Evolutionary conservation across 2,329 filamentous ascomycete genomes (phyloP), one percentile per base, ranked within the genome.

Genomic region (Magnaporthiopsis rhizophila): DNA sequence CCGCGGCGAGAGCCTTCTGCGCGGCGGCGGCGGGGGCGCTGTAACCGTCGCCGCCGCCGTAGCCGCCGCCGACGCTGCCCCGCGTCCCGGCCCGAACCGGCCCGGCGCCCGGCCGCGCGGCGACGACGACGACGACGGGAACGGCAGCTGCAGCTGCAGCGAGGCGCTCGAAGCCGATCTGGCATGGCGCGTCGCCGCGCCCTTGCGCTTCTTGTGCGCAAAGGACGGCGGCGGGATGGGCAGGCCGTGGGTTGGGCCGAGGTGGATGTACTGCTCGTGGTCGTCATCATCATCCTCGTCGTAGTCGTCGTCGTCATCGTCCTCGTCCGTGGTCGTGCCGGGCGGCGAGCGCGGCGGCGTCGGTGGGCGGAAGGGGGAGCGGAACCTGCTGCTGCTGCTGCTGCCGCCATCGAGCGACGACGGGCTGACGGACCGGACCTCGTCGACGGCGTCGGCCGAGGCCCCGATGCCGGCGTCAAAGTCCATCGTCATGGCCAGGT

Each of bases 391-490:
- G n/a, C n/a, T n/a, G n/a, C 3, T 60, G 26, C 15, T 53, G 53
- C 32, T 63, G 21, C 84, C 79, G 3, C 81, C 81, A 30, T 79
- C 80, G 38, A 86, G 80, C 36, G 77, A 82, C 0, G 83, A 86
- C 2, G 83, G 83, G 69, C 83, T 85, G 65, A 86, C 79, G 68
- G 80, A 85, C 66, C 83, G 79, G 63, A 85, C 75, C 57, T 80
- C 76, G 21, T 79, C 77, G 34, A 74, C 71, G 3, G 80, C 79
- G 4, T 76, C 76, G 30, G 30, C 13, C 13, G 74, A 78, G 64
- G 75, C 71, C 68, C 82, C 79, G 70, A 86, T 86, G 64, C 83
- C 85, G 53, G 83, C 83, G 69, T 86, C 83, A 68, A 80, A 78
- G 67, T 83, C 81, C 74, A 81, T 75, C 28, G 28, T 5, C 71